Base-by-base conservation (phyloP, 140 eudicot genomes). In the Oenanthe javanica region DNA sequence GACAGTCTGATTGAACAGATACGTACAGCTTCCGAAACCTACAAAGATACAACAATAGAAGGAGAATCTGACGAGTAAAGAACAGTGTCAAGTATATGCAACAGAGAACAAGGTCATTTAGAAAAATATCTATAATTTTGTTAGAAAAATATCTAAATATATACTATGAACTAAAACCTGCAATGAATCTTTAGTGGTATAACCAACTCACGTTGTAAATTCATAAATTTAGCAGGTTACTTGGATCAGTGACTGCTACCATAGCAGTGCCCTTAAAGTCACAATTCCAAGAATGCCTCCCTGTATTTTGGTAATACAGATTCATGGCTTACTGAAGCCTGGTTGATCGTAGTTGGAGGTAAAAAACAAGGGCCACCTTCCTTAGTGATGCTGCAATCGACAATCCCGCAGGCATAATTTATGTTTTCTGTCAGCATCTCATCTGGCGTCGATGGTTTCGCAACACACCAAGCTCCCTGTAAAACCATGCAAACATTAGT, bases 321-420 rank as follows among this genome's bases (percentile, higher is more conserved):
- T 88, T 88, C 91, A 88, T 88, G 59, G 43, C 89, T n/a, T 38
- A 87, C 86, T 3, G 93, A 87, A 38, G 93, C 91, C 48, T 79
- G 81, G 80, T 50, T 87, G 11, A 82, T 76, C 6, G 31, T 46
- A 21, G 31, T 52, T 21, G 81, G 16, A 1, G 91, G 91, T 0
- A 63, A 27, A 14, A 40, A 85, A 49, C 93, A 89, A 6, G 83
- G 12, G 9, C 87, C 89, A 6, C 86, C 90, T 4, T 77, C 47
- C 55, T 75, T 75, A 9, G 83, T 81, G 2, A 43, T 21, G 76
- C 76, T 75, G 80, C 92, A 89, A 66, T 83, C 74, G 9, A 77
- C 83, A 5, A 18, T 18, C 0, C 46, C 42, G 61, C 92, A 89
- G 2, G 83, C 88, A 27, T 23, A 86, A 4, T 84, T 16, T 1